Evolutionary conservation across 805 yeast genomes (phyloP).

Genomic region (Torulaspora microellipsoides): DNA sequence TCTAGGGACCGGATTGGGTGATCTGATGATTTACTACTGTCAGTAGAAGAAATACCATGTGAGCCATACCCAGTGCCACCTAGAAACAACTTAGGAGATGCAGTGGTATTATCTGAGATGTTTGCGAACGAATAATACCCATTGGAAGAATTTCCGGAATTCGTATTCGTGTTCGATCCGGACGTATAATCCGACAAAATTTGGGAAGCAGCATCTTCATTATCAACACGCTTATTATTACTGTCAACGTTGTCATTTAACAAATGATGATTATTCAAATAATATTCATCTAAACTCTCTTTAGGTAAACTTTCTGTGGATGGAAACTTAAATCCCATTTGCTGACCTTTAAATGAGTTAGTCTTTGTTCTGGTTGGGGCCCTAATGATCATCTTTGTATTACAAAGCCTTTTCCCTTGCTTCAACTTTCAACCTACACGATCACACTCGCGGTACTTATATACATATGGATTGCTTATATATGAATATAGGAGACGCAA

Average conservation of each 20-base stretch:
- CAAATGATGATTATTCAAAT: slow-evolving; percentile 29
- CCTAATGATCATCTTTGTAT: slow-evolving; percentile 21
- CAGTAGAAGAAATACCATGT: slow-evolving; percentile 1
- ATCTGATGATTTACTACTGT: slow-evolving; percentile 5
- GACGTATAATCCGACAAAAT: slow-evolving; percentile 30
- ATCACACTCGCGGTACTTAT: too few species aligned
- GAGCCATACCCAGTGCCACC: not conserved
- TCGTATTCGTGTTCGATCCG: slow-evolving; percentile 20
- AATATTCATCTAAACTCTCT: slow-evolving; percentile 16
- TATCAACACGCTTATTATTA: slow-evolving; percentile 6
- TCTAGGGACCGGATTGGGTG: not conserved
- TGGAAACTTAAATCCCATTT: slow-evolving; percentile 40
- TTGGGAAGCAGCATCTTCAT: slow-evolving; percentile 29
- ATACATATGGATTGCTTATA: too few species aligned
- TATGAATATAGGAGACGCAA: too few species aligned
- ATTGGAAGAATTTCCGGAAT: slow-evolving; percentile 27
- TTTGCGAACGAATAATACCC: slow-evolving; percentile 37
- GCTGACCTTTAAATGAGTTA: slow-evolving; percentile 38
- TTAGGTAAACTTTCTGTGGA: slow-evolving; percentile 25
- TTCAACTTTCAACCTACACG: too few species aligned
- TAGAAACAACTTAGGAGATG: slow-evolving; percentile 12
- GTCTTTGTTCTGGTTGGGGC: slow-evolving; percentile 36
- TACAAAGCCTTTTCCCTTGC: too few species aligned
- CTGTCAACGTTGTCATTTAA: slow-evolving; percentile 17
- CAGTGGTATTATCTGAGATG: slow-evolving; percentile 36